A percentile compares a stretch with the other conserved stretches of the same genome.
Conservation (phyloP, 345 rosid genomes). For the Populus euphratica region DNA sequence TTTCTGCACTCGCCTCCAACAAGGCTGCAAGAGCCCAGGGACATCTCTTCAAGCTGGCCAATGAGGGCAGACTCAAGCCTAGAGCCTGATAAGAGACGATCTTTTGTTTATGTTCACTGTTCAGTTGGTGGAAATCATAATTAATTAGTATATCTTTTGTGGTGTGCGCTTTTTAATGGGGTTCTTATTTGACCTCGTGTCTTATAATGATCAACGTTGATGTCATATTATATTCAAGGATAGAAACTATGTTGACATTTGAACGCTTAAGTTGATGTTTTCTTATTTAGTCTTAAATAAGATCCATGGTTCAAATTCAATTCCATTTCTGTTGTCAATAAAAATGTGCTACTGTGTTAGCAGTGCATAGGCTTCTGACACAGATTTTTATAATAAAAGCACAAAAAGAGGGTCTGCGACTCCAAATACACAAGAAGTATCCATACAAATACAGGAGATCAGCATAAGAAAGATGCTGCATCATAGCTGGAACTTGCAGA, state of each 20-base stretch:
- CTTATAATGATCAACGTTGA: background rate
- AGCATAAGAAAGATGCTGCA: background rate
- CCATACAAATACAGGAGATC: no score
- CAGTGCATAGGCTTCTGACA: no score
- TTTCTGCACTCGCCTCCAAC: constrained; percentile 54
- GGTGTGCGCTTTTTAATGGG: background rate
- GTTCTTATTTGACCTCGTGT: background rate
- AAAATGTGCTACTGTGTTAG: background rate
- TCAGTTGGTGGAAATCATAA: background rate
- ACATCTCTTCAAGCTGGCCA: constrained; percentile 75
- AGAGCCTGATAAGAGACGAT: constrained; percentile 25
- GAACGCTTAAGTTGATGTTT: background rate
- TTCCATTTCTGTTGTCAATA: background rate
- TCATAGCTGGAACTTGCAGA: background rate
- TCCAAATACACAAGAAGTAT: background rate
- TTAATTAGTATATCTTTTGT: background rate
- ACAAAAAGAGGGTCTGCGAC: background rate
- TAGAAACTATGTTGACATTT: background rate
- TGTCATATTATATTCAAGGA: background rate
- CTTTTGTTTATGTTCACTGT: background rate
- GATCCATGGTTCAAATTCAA: background rate
- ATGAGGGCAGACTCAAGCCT: constrained; percentile 73
- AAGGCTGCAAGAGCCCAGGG: constrained; percentile 79
- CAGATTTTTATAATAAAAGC: background rate
- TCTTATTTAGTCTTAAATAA: background rate